Base-by-base conservation (phyloP, 495 filamentous ascomycete species). In the Penicillium antarcticum region DNA sequence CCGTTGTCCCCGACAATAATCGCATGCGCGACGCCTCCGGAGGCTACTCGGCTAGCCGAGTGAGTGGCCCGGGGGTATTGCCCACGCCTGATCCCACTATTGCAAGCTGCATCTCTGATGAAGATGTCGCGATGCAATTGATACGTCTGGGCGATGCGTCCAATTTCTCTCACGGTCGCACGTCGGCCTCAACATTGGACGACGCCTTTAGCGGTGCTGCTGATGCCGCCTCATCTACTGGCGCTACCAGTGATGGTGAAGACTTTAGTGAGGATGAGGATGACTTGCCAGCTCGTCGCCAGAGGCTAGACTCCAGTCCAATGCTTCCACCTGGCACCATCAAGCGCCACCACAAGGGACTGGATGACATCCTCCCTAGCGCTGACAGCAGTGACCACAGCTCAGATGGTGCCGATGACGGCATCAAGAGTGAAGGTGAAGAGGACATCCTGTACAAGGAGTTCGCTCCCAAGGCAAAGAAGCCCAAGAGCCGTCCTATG, bases 51-150 rank as follows among this genome's bases (percentile, higher is more conserved):
- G 64, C 70, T 50, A 62, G 68, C 56, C 76, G 66, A 45, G 63
- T 52, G 39, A 71, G 66, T 52, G 75, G 62, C 37, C 64, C 75
- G 48, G 84, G 81, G n/a, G 79, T 90, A 55, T 74, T 96, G 50
- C 91, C 91, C 7, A 97, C 95, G 3, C 95, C 94, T 4, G 92
- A 96, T 53, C 91, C 92, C 10, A 97, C 95, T 12, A 87, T 95
- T 52, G 87, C 88, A 32, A 97, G 91, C 72, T 92, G 87, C 59
- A 91, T 97, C 63, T 97, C 92, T 3, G 94, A 98, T 65, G 94
- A 98, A 65, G 95, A 98, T 70, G 94, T 96, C 58, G 94, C 94
- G 42, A 83, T 96, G 63, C 92, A 97, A 67, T 78, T 98, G 56
- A 97, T 98, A 82, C 86, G 90, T 52, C 78, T 98, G 45, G 91